phyloP scores from a whole-genome alignment of 75 land plant species.

The Cunninghamia lanceolata region DNA sequence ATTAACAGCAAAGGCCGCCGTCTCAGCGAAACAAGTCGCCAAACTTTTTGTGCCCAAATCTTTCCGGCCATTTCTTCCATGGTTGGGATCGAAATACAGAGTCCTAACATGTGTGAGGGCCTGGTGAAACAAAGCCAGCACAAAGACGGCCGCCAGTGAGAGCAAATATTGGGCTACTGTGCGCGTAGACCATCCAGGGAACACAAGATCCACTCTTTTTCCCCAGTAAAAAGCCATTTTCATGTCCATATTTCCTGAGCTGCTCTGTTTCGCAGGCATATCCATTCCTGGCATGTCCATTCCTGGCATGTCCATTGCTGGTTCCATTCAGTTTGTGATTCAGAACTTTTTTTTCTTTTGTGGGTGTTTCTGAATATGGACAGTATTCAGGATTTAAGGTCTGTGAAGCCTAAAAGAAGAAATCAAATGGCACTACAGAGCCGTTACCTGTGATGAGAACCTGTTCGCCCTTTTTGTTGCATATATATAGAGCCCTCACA shows the following conservation, averaged over 20 bases:
- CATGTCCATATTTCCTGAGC: not conserved
- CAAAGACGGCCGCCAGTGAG: not conserved
- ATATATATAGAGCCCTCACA: too few relatives aligned
- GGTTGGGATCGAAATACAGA: not conserved
- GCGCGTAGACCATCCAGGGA: not conserved
- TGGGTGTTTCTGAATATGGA: not conserved
- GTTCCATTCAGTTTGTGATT: not conserved
- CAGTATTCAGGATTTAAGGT: not conserved
- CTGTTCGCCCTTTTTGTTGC: too few relatives aligned
- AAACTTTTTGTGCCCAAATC: not conserved
- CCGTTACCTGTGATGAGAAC: too few relatives aligned
- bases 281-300: not conserved
- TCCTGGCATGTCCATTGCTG: not conserved
- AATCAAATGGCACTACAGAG: too few relatives aligned
- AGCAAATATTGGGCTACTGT: not conserved
- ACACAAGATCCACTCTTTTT: not conserved
- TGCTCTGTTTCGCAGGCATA: not conserved
- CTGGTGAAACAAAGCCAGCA: not conserved
- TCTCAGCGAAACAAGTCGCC: not conserved
- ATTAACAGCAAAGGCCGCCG: not conserved
- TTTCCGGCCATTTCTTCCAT: not conserved
- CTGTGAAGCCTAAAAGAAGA: too few relatives aligned
- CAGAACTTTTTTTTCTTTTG: not conserved
- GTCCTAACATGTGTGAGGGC: not conserved
- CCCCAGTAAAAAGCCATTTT: not conserved